phyloP scores from a whole-genome alignment of 441 rosid genomes.

The Biscutella laevigata region DNA sequence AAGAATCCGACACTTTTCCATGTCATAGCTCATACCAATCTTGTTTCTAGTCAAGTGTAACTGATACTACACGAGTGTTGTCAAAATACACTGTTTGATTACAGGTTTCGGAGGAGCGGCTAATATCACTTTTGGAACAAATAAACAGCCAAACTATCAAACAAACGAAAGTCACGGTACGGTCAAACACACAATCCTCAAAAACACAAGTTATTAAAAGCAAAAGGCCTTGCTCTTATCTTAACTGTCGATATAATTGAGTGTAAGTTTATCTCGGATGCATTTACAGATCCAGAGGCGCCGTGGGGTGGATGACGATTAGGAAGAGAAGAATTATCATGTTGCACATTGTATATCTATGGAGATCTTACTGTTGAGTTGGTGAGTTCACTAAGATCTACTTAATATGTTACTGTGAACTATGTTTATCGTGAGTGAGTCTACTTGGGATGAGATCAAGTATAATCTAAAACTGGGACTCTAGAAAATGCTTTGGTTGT shows the following conservation, averaged over 20 bases:
- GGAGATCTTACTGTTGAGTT: conserved; percentile 9
- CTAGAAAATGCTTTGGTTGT: neutral
- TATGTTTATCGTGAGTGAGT: conserved; percentile 17
- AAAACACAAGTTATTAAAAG: neutral
- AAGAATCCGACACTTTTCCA: conserved; percentile 1
- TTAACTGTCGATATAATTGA: neutral
- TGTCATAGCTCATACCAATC: neutral
- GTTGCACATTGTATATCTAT: conserved; percentile 4
- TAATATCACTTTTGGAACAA: conserved; percentile 81
- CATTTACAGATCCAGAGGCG: conserved; percentile 83
- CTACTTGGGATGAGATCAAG: conserved; percentile 6
- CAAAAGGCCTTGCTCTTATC: neutral
- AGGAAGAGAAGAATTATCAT: conserved; percentile 18
- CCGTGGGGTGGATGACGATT: conserved; percentile 81
- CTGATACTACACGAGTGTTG: neutral
- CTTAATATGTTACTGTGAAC: conserved; percentile 8
- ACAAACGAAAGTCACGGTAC: conserved; percentile 89
- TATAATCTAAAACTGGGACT: conserved; percentile 10
- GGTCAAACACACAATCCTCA: conserved; percentile 14
- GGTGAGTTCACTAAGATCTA: conserved; percentile 13
- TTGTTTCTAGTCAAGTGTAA: neutral
- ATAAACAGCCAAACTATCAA: conserved; percentile 79
- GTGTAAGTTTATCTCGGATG: neutral
- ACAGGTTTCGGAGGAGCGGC: conserved; percentile 89
- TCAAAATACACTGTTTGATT: neutral